These are phyloP conservation scores for Corylus heterophylla DNA, from an alignment of 306 rosid species.

Conservation along the genomic window DNA sequence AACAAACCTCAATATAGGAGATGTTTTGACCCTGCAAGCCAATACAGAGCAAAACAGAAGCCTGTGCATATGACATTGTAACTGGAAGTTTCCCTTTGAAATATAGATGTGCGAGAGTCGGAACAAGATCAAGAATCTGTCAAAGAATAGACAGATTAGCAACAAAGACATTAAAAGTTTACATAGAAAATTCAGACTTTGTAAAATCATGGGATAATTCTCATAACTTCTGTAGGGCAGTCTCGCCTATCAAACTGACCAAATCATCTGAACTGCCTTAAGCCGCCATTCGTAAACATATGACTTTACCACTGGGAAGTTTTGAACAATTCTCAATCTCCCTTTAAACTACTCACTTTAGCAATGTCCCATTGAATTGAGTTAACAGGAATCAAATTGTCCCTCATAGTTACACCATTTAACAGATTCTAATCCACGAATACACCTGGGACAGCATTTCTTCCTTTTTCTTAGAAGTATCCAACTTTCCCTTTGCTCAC, in stretches of 20 bases:
- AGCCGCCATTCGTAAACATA: neutral
- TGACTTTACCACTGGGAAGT: neutral
- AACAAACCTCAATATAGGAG: slow-evolving; percentile 73
- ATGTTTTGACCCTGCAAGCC: slow-evolving; percentile 74
- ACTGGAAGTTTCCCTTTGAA: slow-evolving; percentile 78
- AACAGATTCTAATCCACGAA: neutral
- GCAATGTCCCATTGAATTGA: neutral
- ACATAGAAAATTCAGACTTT: neutral
- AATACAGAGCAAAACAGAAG: slow-evolving; percentile 86
- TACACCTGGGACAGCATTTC: neutral
- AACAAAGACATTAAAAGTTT: slow-evolving; percentile 14
- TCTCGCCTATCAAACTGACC: neutral
- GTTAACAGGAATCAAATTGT: neutral
- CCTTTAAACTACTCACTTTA: neutral
- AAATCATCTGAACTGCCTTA: neutral
- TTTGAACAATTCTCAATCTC: neutral
- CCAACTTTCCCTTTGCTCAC: neutral
- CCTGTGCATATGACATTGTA: slow-evolving; percentile 63
- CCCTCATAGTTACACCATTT: neutral
- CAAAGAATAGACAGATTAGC: slow-evolving; percentile 19
- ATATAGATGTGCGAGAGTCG: slow-evolving; percentile 61
- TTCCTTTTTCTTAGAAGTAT: neutral
- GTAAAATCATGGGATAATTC: neutral
- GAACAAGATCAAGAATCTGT: slow-evolving; percentile 85
- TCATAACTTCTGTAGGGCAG: neutral